Conservation (phyloP, 2,329 filamentous ascomycete genomes). For the Sporothrix curviconia region DNA sequence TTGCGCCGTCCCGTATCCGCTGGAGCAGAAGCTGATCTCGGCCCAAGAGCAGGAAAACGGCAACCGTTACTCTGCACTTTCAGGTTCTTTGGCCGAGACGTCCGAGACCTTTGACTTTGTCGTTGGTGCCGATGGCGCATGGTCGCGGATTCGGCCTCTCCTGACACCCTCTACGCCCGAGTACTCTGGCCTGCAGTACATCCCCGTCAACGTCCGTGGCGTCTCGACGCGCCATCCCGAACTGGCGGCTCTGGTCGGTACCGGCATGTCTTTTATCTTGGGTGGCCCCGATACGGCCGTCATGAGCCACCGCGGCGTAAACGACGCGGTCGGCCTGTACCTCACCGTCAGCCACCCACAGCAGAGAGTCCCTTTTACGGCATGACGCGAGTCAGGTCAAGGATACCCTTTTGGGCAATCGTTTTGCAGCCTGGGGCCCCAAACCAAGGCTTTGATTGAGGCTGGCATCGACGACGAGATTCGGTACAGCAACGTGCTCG, state of each 20-base stretch:
- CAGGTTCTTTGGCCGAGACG: background rate
- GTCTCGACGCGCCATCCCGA: slow-evolving; percentile 32
- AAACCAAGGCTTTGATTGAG: background rate
- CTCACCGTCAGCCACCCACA: background rate
- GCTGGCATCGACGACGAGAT: background rate
- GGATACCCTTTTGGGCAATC: background rate
- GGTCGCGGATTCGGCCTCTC: background rate
- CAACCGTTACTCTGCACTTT: background rate
- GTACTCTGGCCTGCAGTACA: slow-evolving; percentile 33
- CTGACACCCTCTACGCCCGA: slow-evolving; percentile 28
- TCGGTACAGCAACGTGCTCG: background rate
- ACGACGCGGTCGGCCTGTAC: background rate
- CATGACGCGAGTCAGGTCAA: background rate
- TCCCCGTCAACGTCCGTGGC: slow-evolving; percentile 31
- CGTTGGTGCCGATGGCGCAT: background rate
- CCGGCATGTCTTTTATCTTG: slow-evolving; percentile 24
- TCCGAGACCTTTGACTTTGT: background rate
- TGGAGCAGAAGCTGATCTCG: background rate
- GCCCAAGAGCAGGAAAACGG: background rate
- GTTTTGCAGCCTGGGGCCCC: background rate
- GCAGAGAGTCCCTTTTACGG: background rate
- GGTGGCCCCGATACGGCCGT: background rate
- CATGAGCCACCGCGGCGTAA: background rate
- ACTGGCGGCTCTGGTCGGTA: slow-evolving; percentile 33
- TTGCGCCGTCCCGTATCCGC: background rate